Percentiles rank a stretch among this genome's conserved stretches.
phyloP scores from a whole-genome alignment of 306 rosid genomes.

The Cucurbita ficifolia region DNA sequence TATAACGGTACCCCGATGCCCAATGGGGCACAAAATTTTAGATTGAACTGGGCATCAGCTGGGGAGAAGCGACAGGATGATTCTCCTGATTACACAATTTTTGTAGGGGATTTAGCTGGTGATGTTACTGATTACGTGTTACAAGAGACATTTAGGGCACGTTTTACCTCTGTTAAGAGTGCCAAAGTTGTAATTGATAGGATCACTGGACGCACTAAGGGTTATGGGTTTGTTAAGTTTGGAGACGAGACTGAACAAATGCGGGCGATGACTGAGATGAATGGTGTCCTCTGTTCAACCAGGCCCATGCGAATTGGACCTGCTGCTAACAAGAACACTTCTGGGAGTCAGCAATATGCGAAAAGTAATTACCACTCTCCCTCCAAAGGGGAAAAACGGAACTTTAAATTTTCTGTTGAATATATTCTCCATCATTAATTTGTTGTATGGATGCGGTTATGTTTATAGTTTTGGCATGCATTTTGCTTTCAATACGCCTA shows the following conservation, averaged over 20 bases:
- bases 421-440: not conserved
- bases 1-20: slow-evolving; percentile 47
- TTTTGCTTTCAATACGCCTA: not conserved
- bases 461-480: not conserved
- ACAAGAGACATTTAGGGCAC: slow-evolving; percentile 39
- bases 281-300: slow-evolving; percentile 43
- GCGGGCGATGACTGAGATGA: slow-evolving; percentile 57
- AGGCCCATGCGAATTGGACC: slow-evolving; percentile 60
- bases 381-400: not conserved
- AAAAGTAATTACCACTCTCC: slow-evolving; percentile 21
- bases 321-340: slow-evolving; percentile 46
- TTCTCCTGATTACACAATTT: slow-evolving; percentile 37
- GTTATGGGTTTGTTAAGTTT: slow-evolving; percentile 55
- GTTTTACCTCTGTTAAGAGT: slow-evolving; percentile 39
- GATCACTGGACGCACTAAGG: slow-evolving; percentile 53
- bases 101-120: slow-evolving; percentile 57
- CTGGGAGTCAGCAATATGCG: slow-evolving; percentile 29
- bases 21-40: slow-evolving; percentile 35
- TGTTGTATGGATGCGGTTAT: not conserved
- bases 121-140: slow-evolving; percentile 50
- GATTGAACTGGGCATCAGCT: slow-evolving; percentile 59
- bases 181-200: slow-evolving; percentile 58
- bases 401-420: not conserved
- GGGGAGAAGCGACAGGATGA: slow-evolving; percentile 65
- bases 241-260: slow-evolving; percentile 41